Evolutionary conservation across 495 filamentous ascomycete species (phyloP).

Genomic region (Achaetomiella virescens): DNA sequence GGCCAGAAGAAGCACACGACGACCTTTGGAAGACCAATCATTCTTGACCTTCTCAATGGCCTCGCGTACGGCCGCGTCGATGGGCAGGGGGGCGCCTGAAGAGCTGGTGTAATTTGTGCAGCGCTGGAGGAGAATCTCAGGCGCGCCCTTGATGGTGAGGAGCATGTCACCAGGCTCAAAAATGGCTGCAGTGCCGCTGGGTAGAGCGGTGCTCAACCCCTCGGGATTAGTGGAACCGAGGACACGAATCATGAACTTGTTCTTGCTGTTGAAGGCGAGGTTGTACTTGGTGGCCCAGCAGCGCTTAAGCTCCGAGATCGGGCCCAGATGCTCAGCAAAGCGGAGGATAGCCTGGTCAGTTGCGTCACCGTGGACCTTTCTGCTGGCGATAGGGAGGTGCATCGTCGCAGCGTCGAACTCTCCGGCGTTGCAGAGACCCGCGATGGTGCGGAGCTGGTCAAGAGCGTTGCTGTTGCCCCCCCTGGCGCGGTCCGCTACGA

Average conservation of each 20-base stretch:
- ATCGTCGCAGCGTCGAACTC: conserved; percentile 58
- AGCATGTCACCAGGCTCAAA: conserved; percentile 38
- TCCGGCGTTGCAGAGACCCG: conserved; percentile 62
- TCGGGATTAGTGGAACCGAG: conserved; percentile 33
- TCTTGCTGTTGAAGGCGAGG: conserved; percentile 71
- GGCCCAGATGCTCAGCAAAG: conserved; percentile 53
- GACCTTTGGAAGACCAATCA: conserved; percentile 56
- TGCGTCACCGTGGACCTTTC: conserved; percentile 62
- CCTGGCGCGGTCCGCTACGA: conserved; percentile 23
- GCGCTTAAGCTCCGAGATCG: conserved; percentile 43
- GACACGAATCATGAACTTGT: conserved; percentile 64
- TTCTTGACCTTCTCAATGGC: conserved; percentile 51
- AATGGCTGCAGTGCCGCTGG: conserved; percentile 28
- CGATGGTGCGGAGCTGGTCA: conserved; percentile 45
- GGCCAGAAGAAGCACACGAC: conserved; percentile 60
- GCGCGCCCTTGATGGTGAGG: conserved; percentile 60
- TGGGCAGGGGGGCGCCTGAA: conserved; percentile 40
- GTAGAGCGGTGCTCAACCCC: conserved; percentile 33
- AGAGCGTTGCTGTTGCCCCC: conserved; percentile 32
- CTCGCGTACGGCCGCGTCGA: conserved; percentile 34
- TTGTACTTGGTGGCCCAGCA: conserved; percentile 55
- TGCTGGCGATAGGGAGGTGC: conserved; percentile 45
- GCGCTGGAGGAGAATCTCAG: conserved; percentile 54
- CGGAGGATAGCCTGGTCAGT: conserved; percentile 67
- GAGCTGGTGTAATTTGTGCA: conserved; percentile 45